Evolutionary conservation across 2,329 filamentous ascomycete species (phyloP).

Genomic region (Dactylellina drechsleri): DNA sequence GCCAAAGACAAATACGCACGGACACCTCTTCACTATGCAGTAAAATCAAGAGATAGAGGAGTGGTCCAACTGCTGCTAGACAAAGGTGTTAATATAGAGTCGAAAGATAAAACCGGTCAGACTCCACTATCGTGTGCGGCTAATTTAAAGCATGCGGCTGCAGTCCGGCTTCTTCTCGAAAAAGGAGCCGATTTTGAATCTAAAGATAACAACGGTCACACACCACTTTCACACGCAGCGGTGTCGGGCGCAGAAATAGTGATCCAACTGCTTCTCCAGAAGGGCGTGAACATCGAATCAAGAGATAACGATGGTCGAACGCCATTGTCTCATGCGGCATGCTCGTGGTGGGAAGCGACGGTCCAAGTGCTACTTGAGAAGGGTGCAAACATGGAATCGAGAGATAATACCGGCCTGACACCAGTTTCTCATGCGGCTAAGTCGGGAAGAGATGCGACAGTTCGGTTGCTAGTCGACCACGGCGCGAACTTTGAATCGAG

Average conservation of each 20-base stretch:
- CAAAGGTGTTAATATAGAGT: too few relatives aligned
- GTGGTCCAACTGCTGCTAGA: too few relatives aligned
- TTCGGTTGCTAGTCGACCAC: conserved; percentile 43
- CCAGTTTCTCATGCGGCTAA: conserved; percentile 57
- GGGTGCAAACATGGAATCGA: conserved; percentile 38
- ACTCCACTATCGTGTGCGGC: too few relatives aligned
- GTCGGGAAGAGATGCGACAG: conserved; percentile 47
- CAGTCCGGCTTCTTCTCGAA: too few relatives aligned
- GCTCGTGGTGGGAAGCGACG: neutral
- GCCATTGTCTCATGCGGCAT: conserved; percentile 1
- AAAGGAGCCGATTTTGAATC: too few relatives aligned
- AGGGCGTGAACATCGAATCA: neutral
- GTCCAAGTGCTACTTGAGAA: conserved; percentile 44
- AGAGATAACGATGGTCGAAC: conserved; percentile 1
- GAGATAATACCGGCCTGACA: conserved; percentile 52
- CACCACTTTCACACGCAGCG: neutral
- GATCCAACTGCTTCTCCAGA: conserved; percentile 12
- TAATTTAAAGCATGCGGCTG: too few relatives aligned
- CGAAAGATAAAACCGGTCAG: too few relatives aligned
- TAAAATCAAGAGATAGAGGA: too few relatives aligned
- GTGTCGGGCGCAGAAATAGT: neutral
- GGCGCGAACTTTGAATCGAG: neutral
- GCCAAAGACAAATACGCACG: too few relatives aligned
- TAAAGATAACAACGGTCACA: too few relatives aligned
- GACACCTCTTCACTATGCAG: too few relatives aligned